Base-by-base conservation (phyloP, 2,329 filamentous ascomycete genomes). In the Thermothelomyces thermophilus region DNA sequence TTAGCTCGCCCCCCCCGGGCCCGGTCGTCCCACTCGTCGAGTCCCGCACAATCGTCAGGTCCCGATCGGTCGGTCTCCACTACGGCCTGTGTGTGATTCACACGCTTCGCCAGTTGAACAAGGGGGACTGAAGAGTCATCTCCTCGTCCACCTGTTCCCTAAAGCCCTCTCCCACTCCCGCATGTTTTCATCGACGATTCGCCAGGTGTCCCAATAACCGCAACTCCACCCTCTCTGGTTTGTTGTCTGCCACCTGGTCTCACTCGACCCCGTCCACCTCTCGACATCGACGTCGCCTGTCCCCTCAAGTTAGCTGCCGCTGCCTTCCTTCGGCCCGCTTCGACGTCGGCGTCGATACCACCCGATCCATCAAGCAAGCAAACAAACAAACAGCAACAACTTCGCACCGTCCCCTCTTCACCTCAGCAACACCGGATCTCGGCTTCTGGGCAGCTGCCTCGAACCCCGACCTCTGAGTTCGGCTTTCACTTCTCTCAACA, bases 61-160 rank as follows among this genome's bases (percentile, higher is more conserved):
- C 55, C 48, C 56, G 50, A 53, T 37, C 46, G 39, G 30, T 52
- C 53, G 47, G 55, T 53, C 49, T 57, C 56, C 57, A 58, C 56
- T 56, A 58, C 55, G 45, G 47, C 19, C 47, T 51, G 58, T 60
- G 58, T 60, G 55, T 61, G 55, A 57, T 54, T 61, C 58, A 60
- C 58, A 59, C 55, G 35, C 48, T 43, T 55, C 52, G 55, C 56
- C 51, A 55, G 53, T 53, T 55, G 64, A 64, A 64, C 64, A 63
- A 63, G 64, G 63, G 60, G 64, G 64, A 31, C 57, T 54, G 65
- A 70, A 69, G 72, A 75, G 72, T 74, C 66, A 73, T 67, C 57
- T 70, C 71, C 68, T 74, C 71, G 66, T 68, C 66, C 64, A 63
- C 67, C 66, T 70, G 63, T 68, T 69, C 66, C 59, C 62, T 63